Evolutionary conservation across 2,329 filamentous ascomycete genomes (phyloP).

Genomic region (Ophiosphaerella herpotricha): DNA sequence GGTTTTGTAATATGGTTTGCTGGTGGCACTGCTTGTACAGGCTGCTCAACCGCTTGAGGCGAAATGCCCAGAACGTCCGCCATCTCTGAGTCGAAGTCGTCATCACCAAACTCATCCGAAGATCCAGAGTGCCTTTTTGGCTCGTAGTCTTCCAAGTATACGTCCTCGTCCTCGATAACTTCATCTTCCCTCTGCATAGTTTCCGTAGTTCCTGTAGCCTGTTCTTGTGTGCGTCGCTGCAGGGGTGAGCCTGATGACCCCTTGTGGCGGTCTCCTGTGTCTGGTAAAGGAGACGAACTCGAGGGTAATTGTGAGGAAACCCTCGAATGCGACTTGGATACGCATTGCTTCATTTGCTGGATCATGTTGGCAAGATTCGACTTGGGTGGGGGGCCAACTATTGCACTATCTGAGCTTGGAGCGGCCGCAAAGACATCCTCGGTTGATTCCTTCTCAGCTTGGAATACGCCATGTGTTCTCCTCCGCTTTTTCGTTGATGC

Average conservation of each 20-base stretch:
- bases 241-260: slow-evolving; percentile 36
- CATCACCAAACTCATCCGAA: slow-evolving; percentile 44
- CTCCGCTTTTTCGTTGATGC: slow-evolving; percentile 49
- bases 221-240: slow-evolving; percentile 28
- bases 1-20: slow-evolving; percentile 11
- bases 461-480: slow-evolving; percentile 41
- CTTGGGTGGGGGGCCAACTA: slow-evolving; percentile 28
- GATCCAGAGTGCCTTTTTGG: slow-evolving; percentile 21
- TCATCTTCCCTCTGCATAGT: slow-evolving; percentile 9
- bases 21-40: slow-evolving; percentile 5
- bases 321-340: slow-evolving; percentile 35
- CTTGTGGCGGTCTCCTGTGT: slow-evolving; percentile 23
- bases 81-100: slow-evolving; percentile 43
- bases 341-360: slow-evolving; percentile 52
- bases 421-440: slow-evolving; percentile 38
- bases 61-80: slow-evolving; percentile 37
- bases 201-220: slow-evolving; percentile 10
- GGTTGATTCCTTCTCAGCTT: slow-evolving; percentile 27
- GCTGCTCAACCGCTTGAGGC: slow-evolving; percentile 2
- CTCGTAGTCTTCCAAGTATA: slow-evolving; percentile 8
- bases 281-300: slow-evolving; percentile 55
- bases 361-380: slow-evolving; percentile 43
- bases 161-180: slow-evolving; percentile 1
- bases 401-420: slow-evolving; percentile 37
- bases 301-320: slow-evolving; percentile 43